Percentiles rank a stretch among this genome's conserved stretches.
These are phyloP conservation scores for Ploettnerulaceae sp. DNA, from an alignment of 2,329 filamentous ascomycete genomes.

Conservation along the genomic window DNA sequence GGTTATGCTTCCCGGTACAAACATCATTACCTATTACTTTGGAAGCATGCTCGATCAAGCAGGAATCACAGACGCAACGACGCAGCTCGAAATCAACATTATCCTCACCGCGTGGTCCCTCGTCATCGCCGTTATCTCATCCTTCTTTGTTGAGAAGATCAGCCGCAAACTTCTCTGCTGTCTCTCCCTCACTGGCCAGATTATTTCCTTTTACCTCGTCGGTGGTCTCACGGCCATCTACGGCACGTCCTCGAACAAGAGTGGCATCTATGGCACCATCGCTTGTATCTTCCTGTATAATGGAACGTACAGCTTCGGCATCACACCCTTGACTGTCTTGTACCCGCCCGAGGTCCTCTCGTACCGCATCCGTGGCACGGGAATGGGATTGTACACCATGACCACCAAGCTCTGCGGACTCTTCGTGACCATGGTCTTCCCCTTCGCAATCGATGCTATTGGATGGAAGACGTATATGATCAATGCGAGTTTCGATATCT, in stretches of 20 bases:
- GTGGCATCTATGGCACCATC: constrained; percentile 39
- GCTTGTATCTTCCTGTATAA: constrained; percentile 48
- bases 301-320: constrained; percentile 44
- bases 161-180: constrained; percentile 36
- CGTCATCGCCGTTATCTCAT: constrained; percentile 38
- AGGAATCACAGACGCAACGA: constrained; percentile 33
- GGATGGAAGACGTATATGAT: constrained; percentile 22
- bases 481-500: constrained; percentile 20
- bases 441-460: constrained; percentile 36
- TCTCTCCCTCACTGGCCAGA: constrained; percentile 37
- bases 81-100: constrained; percentile 38
- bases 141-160: constrained; percentile 38
- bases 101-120: constrained; percentile 47
- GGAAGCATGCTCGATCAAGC: constrained; percentile 33
- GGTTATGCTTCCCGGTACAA: constrained; percentile 49
- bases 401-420: constrained; percentile 31
- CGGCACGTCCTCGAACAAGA: constrained; percentile 7
- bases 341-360: constrained; percentile 45
- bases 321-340: constrained; percentile 43
- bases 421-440: constrained; percentile 39
- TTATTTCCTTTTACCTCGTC: constrained; percentile 45
- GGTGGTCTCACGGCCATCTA: constrained; percentile 46
- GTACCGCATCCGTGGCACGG: constrained; percentile 44
- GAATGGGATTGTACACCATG: constrained; percentile 38
- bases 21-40: constrained; percentile 39